Evolutionary conservation across 495 filamentous ascomycete species (phyloP).

Genomic region (Darksidea phi): DNA sequence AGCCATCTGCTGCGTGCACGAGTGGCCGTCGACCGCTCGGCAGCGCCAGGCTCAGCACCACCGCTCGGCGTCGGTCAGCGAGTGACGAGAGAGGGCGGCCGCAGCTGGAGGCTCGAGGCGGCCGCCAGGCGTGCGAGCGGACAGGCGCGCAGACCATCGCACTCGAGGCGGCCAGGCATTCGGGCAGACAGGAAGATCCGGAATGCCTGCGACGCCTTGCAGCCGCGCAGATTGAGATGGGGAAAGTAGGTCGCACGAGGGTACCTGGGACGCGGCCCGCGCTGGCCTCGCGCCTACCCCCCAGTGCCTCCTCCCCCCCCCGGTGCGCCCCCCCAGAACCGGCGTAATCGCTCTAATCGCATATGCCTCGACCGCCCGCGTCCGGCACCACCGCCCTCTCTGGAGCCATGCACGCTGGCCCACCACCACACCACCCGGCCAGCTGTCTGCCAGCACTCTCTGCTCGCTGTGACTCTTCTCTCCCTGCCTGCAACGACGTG

Average conservation of each 20-base stretch:
- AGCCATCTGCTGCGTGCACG: constrained; percentile 5
- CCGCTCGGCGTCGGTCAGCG: constrained; percentile 17
- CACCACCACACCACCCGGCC: constrained; percentile 12
- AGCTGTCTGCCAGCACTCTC: neutral
- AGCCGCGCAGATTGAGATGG: constrained; percentile 23
- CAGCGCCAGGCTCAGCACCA: constrained; percentile 12
- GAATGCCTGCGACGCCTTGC: constrained; percentile 25
- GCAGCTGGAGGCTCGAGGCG: neutral
- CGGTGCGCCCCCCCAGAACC: constrained; percentile 15
- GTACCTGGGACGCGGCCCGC: constrained; percentile 16
- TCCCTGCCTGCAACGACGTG: constrained; percentile 1
- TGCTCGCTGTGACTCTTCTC: neutral
- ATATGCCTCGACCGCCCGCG: constrained; percentile 23
- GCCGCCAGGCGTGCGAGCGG: neutral
- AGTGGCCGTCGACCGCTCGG: neutral
- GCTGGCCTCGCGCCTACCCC: too few relatives aligned
- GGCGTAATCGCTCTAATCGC: constrained; percentile 22
- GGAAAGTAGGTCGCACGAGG: constrained; percentile 32
- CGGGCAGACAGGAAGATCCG: constrained; percentile 5
- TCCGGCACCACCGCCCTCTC: constrained; percentile 31
- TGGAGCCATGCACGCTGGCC: constrained; percentile 25
- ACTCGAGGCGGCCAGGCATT: constrained; percentile 13
- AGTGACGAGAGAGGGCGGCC: neutral
- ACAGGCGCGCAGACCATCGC: constrained; percentile 9
- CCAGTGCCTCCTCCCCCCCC: too few relatives aligned